Evolutionary conservation across 148 eudicot species (phyloP), one percentile per base, ranked within the genome.

Genomic region (Cornus controversa): DNA sequence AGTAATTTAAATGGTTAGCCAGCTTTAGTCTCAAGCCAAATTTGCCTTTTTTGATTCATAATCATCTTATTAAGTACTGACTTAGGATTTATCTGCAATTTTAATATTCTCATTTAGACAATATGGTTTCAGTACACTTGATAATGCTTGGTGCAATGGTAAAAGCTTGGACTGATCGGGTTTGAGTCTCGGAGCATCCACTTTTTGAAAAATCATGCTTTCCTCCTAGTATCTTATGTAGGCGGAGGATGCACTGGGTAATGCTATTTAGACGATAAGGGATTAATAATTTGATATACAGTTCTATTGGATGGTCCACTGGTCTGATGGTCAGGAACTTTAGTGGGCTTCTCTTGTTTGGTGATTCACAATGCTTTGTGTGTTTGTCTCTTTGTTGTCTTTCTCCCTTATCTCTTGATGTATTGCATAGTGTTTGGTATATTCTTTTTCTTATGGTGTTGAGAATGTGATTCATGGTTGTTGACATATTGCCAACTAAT

Each of bases 21-120:
- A 63, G 70, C 20, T 66, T 75, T 72, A 53, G 10, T 40, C 45
- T 5, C 45, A 2, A 40, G 8, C 7, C 45, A 40, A 40, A 40
- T 40, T 40, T 40, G 45, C 8, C 4, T 40, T 40, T 40, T 6
- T 40, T 40, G 8, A 40, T 53, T 8, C 6, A 28, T 29, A 20
- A 72, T 16, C 65, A 20, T 58, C 65, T 53, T 36, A 25, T 4
- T 26, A 27, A 26, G 13, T 64, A 29, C 18, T 40, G 20, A 74
- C 29, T 31, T 74, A 5, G 11, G 24, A 37, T n/a, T n/a, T n/a
- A 25, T 8, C 6, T 42, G 11, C 28, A 11, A 6, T 62, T 74
- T 62, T 74, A 15, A 36, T 65, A 69, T 64, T 25, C 24, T 74
- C 69, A 10, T 24, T 74, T 74, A 8, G 69, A 64, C 7, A 23